Percentiles rank a stretch among this genome's conserved stretches.
These are phyloP conservation scores for Globisporangium cederbergense DNA, from an alignment of 352 stramenopile genomes.

Conservation along the genomic window DNA sequence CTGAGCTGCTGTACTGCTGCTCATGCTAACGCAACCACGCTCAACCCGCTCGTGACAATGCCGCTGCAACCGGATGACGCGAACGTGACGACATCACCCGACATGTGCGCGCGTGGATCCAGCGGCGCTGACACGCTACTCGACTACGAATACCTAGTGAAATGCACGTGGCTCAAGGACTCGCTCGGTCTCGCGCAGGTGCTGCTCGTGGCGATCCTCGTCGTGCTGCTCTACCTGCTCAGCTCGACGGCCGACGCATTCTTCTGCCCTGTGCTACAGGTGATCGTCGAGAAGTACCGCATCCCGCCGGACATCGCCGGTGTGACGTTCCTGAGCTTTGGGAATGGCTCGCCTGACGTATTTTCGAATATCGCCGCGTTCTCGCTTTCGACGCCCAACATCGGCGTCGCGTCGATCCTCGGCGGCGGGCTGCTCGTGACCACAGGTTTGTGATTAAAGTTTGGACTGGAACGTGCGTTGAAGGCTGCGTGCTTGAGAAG, in stretches of 20 bases:
- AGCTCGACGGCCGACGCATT: conserved; percentile 83
- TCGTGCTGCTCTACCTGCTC: conserved; percentile 69
- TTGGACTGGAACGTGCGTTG: neutral
- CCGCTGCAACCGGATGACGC: neutral
- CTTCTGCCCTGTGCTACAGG: conserved; percentile 73
- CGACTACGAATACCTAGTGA: conserved; percentile 64
- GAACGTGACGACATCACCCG: neutral
- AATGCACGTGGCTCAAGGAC: conserved; percentile 45
- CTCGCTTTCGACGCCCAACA: conserved; percentile 52
- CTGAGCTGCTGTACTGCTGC: neutral
- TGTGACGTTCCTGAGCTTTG: conserved; percentile 81
- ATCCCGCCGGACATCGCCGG: conserved; percentile 71
- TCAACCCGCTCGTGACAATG: neutral
- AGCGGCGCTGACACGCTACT: conserved; percentile 40
- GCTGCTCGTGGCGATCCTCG: conserved; percentile 43
- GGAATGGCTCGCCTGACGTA: conserved; percentile 74
- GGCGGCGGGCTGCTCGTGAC: conserved; percentile 69
- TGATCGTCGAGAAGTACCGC: conserved; percentile 71
- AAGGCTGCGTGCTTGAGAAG: neutral
- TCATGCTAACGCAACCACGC: neutral
- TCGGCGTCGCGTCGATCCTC: conserved; percentile 67
- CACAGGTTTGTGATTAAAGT: conserved; percentile 30
- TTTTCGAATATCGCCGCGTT: conserved; percentile 83
- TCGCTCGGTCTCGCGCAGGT: conserved; percentile 37
- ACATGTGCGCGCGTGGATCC: conserved; percentile 9